A percentile compares a stretch with the other conserved stretches of the same genome.
These are phyloP conservation scores for Pythium chondricola DNA, from an alignment of 352 stramenopile genomes.

Conservation along the genomic window DNA sequence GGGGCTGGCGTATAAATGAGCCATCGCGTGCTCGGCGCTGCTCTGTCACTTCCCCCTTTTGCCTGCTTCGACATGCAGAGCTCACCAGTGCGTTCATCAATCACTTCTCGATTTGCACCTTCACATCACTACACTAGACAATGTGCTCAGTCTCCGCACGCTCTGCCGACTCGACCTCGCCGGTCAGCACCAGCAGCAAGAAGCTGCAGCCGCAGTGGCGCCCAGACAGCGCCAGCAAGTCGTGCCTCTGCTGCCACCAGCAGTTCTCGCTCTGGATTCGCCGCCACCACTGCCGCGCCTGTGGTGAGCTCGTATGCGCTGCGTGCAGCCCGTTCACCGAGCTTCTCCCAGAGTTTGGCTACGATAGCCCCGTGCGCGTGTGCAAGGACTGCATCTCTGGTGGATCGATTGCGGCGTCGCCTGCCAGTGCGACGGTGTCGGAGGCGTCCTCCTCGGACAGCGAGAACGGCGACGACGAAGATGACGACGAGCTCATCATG, in stretches of 20 bases:
- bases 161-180: slow-evolving; percentile 8
- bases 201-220: slow-evolving; percentile 46
- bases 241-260: slow-evolving; percentile 60
- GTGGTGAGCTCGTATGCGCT: slow-evolving; percentile 68
- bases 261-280: slow-evolving; percentile 72
- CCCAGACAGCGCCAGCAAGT: slow-evolving; percentile 61
- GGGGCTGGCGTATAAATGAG: neutral
- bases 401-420: slow-evolving; percentile 10
- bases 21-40: neutral
- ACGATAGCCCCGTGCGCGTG: slow-evolving; percentile 62
- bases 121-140: neutral
- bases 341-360: slow-evolving; percentile 55
- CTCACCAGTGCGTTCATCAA: neutral
- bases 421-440: slow-evolving; percentile 23
- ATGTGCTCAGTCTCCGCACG: slow-evolving; percentile 11
- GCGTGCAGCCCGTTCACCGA: slow-evolving; percentile 61
- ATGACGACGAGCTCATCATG: slow-evolving; percentile 47
- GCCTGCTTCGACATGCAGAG: neutral
- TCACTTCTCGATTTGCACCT: slow-evolving; percentile 19
- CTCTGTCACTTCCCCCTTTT: neutral
- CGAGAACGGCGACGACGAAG: slow-evolving; percentile 40
- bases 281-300: slow-evolving; percentile 76
- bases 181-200: slow-evolving; percentile 7
- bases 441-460: slow-evolving; percentile 50
- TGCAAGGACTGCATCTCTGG: slow-evolving; percentile 55